A percentile compares a stretch with the other conserved stretches of the same genome.
phyloP scores from a whole-genome alignment of 805 yeast genomes.

The Clavispora vitiphila region DNA sequence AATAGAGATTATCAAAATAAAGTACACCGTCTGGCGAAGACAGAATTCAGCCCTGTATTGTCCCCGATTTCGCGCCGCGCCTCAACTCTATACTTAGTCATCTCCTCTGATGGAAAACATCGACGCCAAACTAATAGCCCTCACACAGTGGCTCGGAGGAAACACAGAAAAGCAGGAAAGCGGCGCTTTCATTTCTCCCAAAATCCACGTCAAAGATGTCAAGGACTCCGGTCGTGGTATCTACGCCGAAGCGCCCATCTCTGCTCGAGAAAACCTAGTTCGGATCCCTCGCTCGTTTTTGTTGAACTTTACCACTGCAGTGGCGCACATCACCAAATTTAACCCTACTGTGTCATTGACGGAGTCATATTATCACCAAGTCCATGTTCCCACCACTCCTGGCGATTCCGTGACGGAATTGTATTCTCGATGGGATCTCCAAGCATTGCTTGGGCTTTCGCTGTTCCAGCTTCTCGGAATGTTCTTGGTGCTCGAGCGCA shows the following conservation, averaged over 20 bases:
- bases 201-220: slow-evolving; percentile 38
- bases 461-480: slow-evolving; percentile 59
- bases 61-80: too few relatives aligned
- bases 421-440: slow-evolving; percentile 25
- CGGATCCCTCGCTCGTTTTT: slow-evolving; percentile 55
- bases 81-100: background rate
- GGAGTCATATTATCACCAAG: slow-evolving; percentile 15
- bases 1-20: too few relatives aligned
- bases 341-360: slow-evolving; percentile 29
- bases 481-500: slow-evolving; percentile 43
- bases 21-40: too few relatives aligned
- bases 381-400: slow-evolving; percentile 20
- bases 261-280: slow-evolving; percentile 41
- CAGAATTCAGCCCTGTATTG: too few relatives aligned
- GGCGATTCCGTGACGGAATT: slow-evolving; percentile 24
- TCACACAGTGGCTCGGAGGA: slow-evolving; percentile 23
- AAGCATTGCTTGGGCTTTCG: slow-evolving; percentile 38
- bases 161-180: background rate
- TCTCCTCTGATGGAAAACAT: slow-evolving; percentile 9
- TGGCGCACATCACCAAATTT: slow-evolving; percentile 38
- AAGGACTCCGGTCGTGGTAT: slow-evolving; percentile 60
- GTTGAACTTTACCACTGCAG: slow-evolving; percentile 52
- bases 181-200: slow-evolving; percentile 31
- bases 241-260: slow-evolving; percentile 36
- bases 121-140: slow-evolving; percentile 10